Percentiles rank a stretch among this genome's conserved stretches.
phyloP scores from a whole-genome alignment of 768 basidiomycete species.

The Lentinus brumalis region DNA sequence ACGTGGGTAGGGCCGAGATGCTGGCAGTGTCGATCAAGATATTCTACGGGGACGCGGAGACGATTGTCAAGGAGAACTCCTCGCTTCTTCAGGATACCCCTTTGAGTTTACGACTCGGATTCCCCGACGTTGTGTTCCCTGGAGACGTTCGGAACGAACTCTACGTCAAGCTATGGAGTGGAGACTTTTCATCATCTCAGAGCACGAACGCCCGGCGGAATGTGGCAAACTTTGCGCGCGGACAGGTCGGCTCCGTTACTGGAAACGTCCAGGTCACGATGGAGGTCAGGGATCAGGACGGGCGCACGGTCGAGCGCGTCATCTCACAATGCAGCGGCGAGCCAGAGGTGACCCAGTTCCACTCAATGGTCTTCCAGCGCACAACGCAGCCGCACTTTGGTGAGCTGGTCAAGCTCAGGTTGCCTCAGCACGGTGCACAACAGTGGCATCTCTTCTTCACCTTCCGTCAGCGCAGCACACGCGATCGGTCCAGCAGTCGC shows the following conservation, averaged over 20 bases:
- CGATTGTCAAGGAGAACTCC: slow-evolving; percentile 81
- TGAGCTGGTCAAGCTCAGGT: slow-evolving; percentile 85
- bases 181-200: slow-evolving; percentile 71
- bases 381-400: slow-evolving; percentile 91
- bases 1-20: slow-evolving; percentile 69
- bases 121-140: slow-evolving; percentile 95
- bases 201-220: slow-evolving; percentile 53
- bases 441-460: slow-evolving; percentile 95
- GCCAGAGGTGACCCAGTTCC: slow-evolving; percentile 73
- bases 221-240: slow-evolving; percentile 60
- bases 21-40: slow-evolving; percentile 83
- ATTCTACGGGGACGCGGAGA: slow-evolving; percentile 79
- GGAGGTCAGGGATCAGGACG: slow-evolving; percentile 81
- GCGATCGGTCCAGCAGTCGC: slow-evolving; percentile 46
- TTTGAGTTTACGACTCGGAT: slow-evolving; percentile 84
- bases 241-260: slow-evolving; percentile 50
- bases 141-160: slow-evolving; percentile 92
- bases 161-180: slow-evolving; percentile 95
- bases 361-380: slow-evolving; percentile 88
- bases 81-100: slow-evolving; percentile 81
- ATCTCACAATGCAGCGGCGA: slow-evolving; percentile 89
- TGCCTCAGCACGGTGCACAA: slow-evolving; percentile 67
- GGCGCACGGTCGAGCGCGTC: slow-evolving; percentile 64
- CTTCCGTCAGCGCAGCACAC: slow-evolving; percentile 72
- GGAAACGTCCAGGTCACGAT: slow-evolving; percentile 87